Evolutionary conservation across 495 filamentous ascomycete genomes (phyloP).

Genomic region (Friedmanniomyces simplex): DNA sequence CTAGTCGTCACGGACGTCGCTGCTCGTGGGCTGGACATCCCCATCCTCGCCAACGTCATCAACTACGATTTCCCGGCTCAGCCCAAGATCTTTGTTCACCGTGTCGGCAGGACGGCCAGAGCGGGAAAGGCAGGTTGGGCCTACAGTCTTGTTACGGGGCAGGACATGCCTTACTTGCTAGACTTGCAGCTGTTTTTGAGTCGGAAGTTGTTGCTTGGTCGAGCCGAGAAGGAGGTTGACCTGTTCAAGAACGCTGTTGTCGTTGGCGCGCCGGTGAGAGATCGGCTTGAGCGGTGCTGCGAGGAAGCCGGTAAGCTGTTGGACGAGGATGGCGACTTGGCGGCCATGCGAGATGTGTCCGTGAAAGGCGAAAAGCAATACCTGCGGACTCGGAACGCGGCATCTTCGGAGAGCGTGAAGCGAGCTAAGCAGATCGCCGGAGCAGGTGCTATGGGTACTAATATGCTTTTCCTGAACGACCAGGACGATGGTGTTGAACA

Average conservation of each 20-base stretch:
- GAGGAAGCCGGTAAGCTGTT: constrained; percentile 74
- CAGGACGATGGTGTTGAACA: constrained; percentile 46
- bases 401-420: constrained; percentile 78
- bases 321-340: constrained; percentile 63
- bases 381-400: constrained; percentile 74
- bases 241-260: constrained; percentile 74
- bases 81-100: constrained; percentile 92
- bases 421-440: constrained; percentile 65
- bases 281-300: constrained; percentile 56
- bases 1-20: constrained; percentile 97
- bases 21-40: constrained; percentile 95
- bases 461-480: constrained; percentile 66
- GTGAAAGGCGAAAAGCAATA: constrained; percentile 90
- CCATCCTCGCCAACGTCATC: constrained; percentile 89
- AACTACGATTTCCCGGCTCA: constrained; percentile 98
- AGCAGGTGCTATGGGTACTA: constrained; percentile 56
- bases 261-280: constrained; percentile 60
- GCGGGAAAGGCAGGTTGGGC: constrained; percentile 88
- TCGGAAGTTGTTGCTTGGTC: constrained; percentile 62
- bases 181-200: constrained; percentile 94
- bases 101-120: constrained; percentile 89
- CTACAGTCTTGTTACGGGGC: constrained; percentile 77
- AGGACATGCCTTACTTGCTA: constrained; percentile 80
- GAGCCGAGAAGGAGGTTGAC: constrained; percentile 38
- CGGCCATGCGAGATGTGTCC: constrained; percentile 56